Conservation (phyloP, 352 stramenopile genomes). For the Globisporangium ultimum region DNA sequence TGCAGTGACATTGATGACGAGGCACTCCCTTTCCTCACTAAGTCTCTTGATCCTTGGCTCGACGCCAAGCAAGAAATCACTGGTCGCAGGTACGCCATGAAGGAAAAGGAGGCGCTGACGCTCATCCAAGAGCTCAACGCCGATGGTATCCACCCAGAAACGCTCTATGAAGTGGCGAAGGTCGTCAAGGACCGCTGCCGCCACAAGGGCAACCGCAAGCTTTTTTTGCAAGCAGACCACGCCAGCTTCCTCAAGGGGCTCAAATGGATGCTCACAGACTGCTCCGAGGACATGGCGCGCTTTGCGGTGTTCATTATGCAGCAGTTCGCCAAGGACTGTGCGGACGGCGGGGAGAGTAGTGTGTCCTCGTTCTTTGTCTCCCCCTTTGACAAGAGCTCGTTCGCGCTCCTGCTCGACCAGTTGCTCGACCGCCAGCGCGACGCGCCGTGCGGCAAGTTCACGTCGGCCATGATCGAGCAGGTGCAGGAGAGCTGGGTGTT, state of each 20-base stretch:
- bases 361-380: slow-evolving; percentile 43
- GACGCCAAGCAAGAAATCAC: slow-evolving; percentile 48
- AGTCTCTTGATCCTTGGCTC: slow-evolving; percentile 50
- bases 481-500: slow-evolving; percentile 65
- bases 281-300: slow-evolving; percentile 39
- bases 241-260: slow-evolving; percentile 44
- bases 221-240: slow-evolving; percentile 46
- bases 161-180: slow-evolving; percentile 61
- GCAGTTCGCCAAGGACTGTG: slow-evolving; percentile 48
- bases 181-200: slow-evolving; percentile 68
- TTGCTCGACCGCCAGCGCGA: slow-evolving; percentile 26
- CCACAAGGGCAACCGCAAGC: slow-evolving; percentile 62
- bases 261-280: slow-evolving; percentile 64
- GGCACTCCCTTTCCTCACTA: slow-evolving; percentile 45
- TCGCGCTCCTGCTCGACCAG: slow-evolving; percentile 43
- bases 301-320: slow-evolving; percentile 67
- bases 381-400: slow-evolving; percentile 57
- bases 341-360: slow-evolving; percentile 13
- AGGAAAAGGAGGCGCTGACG: slow-evolving; percentile 33
- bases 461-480: slow-evolving; percentile 43
- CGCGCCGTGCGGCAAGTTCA: slow-evolving; percentile 35
- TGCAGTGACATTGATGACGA: slow-evolving; percentile 62
- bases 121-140: slow-evolving; percentile 64
- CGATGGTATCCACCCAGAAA: slow-evolving; percentile 44
- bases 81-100: slow-evolving; percentile 54